A percentile compares a stretch with the other conserved stretches of the same genome.
Evolutionary conservation across 2,329 filamentous ascomycete genomes (phyloP).

Genomic region (Fusarium sp.): DNA sequence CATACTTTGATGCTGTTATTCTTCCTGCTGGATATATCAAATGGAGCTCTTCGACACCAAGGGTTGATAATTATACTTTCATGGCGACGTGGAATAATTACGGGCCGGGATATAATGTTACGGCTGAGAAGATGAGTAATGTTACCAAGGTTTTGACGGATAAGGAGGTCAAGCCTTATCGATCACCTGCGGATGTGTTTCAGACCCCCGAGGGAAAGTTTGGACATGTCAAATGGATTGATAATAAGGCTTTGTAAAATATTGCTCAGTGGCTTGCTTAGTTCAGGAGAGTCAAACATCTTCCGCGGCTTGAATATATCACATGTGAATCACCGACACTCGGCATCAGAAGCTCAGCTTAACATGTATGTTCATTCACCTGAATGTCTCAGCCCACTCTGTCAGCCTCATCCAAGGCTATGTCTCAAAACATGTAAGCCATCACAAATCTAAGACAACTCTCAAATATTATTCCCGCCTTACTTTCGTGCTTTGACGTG

Average conservation of each 20-base stretch:
- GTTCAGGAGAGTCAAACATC: background rate
- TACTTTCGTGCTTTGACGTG: background rate
- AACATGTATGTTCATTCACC: no score
- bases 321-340: background rate
- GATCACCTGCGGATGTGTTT: constrained; percentile 30
- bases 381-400: background rate
- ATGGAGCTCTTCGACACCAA: constrained; percentile 5
- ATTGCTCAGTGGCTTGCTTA: background rate
- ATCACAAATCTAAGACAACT: background rate
- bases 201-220: constrained; percentile 32
- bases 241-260: constrained; percentile 17
- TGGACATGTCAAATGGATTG: constrained; percentile 30
- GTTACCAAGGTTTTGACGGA: constrained; percentile 62
- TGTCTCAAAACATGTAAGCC: background rate
- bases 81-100: constrained; percentile 67
- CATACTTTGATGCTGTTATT: constrained; percentile 67
- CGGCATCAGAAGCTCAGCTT: background rate
- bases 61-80: constrained; percentile 59
- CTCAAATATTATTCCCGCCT: background rate
- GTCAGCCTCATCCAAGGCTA: background rate
- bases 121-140: constrained; percentile 54
- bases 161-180: constrained; percentile 46
- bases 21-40: constrained; percentile 64
- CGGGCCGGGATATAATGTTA: constrained; percentile 67
- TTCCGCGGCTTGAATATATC: background rate